Evolutionary conservation across 306 rosid species (phyloP).

Genomic region (Prunus davidiana): DNA sequence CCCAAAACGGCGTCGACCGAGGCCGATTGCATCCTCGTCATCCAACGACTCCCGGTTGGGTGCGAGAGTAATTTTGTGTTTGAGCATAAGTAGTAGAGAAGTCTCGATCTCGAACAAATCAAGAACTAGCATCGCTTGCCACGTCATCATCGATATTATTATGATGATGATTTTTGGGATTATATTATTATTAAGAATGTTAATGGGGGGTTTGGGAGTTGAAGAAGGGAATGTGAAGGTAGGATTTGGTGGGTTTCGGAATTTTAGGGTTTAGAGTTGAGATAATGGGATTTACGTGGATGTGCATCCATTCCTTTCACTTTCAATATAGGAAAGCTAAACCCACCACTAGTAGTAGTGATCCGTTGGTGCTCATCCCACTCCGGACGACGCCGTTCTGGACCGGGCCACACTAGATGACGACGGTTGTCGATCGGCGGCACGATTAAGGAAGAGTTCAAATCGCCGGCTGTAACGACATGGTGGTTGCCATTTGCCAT

Average conservation of each 20-base stretch:
- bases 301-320: neutral
- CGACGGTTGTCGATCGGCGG: neutral
- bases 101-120: constrained; percentile 84
- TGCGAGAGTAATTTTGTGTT: constrained; percentile 4
- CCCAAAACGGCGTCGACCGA: neutral
- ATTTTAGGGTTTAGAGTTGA: neutral
- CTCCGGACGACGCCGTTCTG: neutral
- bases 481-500: neutral
- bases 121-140: constrained; percentile 86
- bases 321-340: constrained; percentile 71
- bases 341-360: constrained; percentile 22
- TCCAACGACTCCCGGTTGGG: constrained; percentile 48
- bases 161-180: neutral
- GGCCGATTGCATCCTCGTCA: constrained; percentile 12
- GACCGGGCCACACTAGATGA: neutral
- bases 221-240: constrained; percentile 22
- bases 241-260: neutral
- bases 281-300: neutral
- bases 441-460: neutral
- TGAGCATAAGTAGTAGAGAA: constrained; percentile 46
- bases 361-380: neutral
- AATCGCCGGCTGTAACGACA: neutral
- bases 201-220: constrained; percentile 33
- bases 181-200: neutral
- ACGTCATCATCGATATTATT: constrained; percentile 43